A percentile compares a stretch with the other conserved stretches of the same genome.
Conservation (phyloP, 768 basidiomycete species). For the Amanita rubescens region DNA sequence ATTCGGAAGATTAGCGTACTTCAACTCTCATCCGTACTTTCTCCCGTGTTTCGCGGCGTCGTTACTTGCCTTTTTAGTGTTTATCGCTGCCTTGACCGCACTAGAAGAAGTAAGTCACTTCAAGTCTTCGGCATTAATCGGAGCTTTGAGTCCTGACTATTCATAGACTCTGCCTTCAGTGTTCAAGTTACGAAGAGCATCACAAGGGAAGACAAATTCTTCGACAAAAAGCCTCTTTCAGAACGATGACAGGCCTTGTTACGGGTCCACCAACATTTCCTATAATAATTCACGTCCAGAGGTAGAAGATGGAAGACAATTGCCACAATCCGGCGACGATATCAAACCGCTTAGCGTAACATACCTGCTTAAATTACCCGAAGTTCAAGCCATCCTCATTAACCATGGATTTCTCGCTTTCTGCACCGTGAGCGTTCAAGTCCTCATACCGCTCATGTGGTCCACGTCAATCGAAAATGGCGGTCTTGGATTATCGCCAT, state of each 20-base stretch:
- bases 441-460: constrained; percentile 21
- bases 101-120: constrained; percentile 22
- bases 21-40: constrained; percentile 27
- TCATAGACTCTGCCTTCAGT: neutral
- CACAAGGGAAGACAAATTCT: neutral
- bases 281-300: neutral
- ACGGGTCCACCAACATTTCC: neutral
- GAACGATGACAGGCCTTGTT: neutral
- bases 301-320: neutral
- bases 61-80: constrained; percentile 14
- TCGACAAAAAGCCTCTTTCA: neutral
- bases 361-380: neutral
- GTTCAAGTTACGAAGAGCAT: no score
- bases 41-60: constrained; percentile 27
- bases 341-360: neutral
- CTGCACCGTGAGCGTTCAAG: neutral
- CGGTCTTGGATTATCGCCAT: constrained; percentile 47
- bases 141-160: neutral
- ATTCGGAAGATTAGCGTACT: constrained; percentile 19
- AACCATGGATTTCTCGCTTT: neutral
- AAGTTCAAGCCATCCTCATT: neutral
- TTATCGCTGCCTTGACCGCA: constrained; percentile 14
- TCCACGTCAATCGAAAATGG: constrained; percentile 47
- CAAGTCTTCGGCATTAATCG: neutral
- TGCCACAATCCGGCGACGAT: neutral